These are phyloP conservation scores for Euclidium syriacum DNA, from an alignment of 345 rosid genomes.

Conservation along the genomic window DNA sequence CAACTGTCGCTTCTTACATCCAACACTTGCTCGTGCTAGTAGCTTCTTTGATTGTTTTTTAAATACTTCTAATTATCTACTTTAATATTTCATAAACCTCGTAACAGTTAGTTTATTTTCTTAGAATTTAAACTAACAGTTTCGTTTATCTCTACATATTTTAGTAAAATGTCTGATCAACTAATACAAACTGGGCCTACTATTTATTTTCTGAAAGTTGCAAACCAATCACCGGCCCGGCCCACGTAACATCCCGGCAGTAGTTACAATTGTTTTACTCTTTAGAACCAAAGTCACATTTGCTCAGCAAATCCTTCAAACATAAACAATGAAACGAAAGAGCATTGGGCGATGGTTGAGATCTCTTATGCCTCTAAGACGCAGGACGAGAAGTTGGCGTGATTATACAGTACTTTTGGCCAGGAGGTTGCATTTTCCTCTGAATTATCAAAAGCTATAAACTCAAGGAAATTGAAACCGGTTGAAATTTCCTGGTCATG, in stretches of 20 bases:
- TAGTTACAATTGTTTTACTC: not conserved
- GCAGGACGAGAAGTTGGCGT: not conserved
- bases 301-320: not conserved
- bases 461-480: not conserved
- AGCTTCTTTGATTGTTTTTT: not conserved
- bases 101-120: too few species aligned
- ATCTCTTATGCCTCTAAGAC: not conserved
- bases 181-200: not conserved
- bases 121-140: too few species aligned
- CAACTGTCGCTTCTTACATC: conserved; percentile 11
- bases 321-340: not conserved
- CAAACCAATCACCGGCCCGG: not conserved
- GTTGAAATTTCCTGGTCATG: not conserved
- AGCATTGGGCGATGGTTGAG: not conserved
- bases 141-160: too few species aligned
- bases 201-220: not conserved
- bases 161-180: too few species aligned
- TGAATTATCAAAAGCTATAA: not conserved
- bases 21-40: not conserved
- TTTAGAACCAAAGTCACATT: not conserved
- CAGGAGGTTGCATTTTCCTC: conserved; percentile 3
- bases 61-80: not conserved
- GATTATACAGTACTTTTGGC: not conserved
- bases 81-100: not conserved
- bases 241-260: not conserved